Evolutionary conservation across 2,329 filamentous ascomycete genomes (phyloP).

Genomic region (Hymenoscyphus linearis): DNA sequence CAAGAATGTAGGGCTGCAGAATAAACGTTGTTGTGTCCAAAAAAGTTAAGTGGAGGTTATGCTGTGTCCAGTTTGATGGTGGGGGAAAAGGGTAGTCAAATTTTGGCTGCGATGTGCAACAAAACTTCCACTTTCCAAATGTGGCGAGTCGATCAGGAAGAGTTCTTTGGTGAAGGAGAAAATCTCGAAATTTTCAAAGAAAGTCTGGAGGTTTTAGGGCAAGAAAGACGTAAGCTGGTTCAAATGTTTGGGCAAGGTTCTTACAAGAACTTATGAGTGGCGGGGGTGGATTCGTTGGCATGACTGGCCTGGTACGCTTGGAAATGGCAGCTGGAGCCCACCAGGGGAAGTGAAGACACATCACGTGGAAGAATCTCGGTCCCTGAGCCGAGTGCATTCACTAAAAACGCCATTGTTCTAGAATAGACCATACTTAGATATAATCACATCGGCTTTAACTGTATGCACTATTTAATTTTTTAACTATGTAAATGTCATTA

Average conservation of each 20-base stretch:
- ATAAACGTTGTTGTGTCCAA: conserved; percentile 19
- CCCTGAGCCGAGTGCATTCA: too few species aligned
- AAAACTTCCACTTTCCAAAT: conserved; percentile 10
- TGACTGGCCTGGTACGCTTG: background rate
- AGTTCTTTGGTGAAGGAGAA: background rate
- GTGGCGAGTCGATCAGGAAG: background rate
- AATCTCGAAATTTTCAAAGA: background rate
- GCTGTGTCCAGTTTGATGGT: conserved; percentile 16
- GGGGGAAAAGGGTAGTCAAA: background rate
- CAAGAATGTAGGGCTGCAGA: conserved; percentile 11
- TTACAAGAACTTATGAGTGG: background rate
- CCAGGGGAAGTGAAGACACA: background rate
- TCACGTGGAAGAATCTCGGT: too few species aligned
- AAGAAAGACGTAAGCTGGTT: background rate
- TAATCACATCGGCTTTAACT: too few species aligned
- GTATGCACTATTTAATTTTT: too few species aligned
- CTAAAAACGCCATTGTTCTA: too few species aligned
- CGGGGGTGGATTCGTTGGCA: too few species aligned
- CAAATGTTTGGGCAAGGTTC: background rate
- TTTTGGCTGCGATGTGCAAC: conserved; percentile 13
- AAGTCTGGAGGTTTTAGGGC: background rate
- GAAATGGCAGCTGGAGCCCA: background rate
- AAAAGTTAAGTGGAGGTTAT: conserved; percentile 22
- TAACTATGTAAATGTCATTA: too few species aligned
- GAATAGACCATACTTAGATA: too few species aligned